Percentiles rank a stretch among this genome's conserved stretches.
Conservation (phyloP, 257 asterid species). For the Petunia secreta region DNA sequence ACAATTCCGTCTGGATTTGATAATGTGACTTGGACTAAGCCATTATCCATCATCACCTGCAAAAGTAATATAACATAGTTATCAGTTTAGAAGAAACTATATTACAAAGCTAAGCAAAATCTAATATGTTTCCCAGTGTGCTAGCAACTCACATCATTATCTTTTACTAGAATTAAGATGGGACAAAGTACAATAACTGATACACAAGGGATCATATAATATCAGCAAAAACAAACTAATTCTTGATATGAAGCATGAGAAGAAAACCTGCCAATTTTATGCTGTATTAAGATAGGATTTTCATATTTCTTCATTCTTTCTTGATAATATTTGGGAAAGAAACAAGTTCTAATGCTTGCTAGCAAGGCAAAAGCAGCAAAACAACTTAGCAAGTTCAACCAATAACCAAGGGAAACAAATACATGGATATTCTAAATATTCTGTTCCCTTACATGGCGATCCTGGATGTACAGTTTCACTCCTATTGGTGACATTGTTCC, state of each 20-base stretch:
- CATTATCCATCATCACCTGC: slow-evolving; percentile 78
- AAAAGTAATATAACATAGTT: neutral
- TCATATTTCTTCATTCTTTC: neutral
- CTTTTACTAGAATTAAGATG: neutral
- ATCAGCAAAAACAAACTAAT: neutral
- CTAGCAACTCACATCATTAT: neutral
- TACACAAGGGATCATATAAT: neutral
- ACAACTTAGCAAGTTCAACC: neutral
- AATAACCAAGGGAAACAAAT: neutral
- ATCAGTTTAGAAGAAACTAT: neutral
- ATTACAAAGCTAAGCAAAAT: neutral
- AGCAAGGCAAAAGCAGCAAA: neutral
- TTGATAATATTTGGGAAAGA: neutral
- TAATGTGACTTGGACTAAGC: slow-evolving; percentile 64
- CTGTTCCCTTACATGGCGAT: slow-evolving; percentile 55
- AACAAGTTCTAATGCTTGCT: neutral
- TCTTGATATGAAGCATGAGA: slow-evolving; percentile 2
- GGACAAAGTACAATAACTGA: neutral
- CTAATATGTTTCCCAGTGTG: neutral
- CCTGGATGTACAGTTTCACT: slow-evolving; percentile 51
- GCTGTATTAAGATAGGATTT: neutral
- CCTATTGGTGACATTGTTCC: slow-evolving; percentile 52
- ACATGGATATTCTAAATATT: neutral
- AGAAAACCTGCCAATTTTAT: neutral
- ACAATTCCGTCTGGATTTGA: slow-evolving; percentile 78